A percentile compares a stretch with the other conserved stretches of the same genome.
Conservation (phyloP, 169 alveolate genomes). For the Nephromyces sp. region DNA sequence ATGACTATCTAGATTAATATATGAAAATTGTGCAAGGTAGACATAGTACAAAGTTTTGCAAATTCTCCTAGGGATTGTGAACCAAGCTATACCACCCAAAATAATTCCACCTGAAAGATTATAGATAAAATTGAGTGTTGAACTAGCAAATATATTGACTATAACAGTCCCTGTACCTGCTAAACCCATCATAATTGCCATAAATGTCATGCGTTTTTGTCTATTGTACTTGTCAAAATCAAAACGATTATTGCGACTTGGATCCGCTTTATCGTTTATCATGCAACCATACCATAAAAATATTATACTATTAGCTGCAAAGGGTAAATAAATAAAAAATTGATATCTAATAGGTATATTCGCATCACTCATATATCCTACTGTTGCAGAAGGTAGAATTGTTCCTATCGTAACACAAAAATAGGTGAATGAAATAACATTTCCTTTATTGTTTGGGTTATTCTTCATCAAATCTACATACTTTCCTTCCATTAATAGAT, state of each 20-base stretch:
- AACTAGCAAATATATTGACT: neutral
- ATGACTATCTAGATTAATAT: constrained; percentile 18
- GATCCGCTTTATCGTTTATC: constrained; percentile 1
- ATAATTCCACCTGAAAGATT: neutral
- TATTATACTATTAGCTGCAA: neutral
- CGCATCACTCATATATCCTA: constrained; percentile 14
- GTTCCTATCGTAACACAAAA: constrained; percentile 1
- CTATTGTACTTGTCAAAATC: neutral
- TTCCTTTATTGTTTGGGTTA: neutral
- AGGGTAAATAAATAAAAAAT: constrained; percentile 13
- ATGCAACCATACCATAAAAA: neutral
- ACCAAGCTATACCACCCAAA: neutral
- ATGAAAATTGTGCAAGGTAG: constrained; percentile 6
- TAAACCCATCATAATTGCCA: neutral
- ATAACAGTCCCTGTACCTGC: neutral
- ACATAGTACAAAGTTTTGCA: constrained; percentile 16
- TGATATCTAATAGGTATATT: neutral
- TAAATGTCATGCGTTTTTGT: neutral
- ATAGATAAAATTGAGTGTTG: neutral
- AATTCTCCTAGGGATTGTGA: constrained; percentile 11
- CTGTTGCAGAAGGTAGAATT: neutral
- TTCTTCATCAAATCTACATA: too few relatives aligned
- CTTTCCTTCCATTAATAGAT: too few relatives aligned
- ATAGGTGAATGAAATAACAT: neutral
- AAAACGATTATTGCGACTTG: neutral